Evolutionary conservation across 2,329 filamentous ascomycete species (phyloP), one percentile per base, ranked within the genome.

Genomic region (Verticillium dahliae): DNA sequence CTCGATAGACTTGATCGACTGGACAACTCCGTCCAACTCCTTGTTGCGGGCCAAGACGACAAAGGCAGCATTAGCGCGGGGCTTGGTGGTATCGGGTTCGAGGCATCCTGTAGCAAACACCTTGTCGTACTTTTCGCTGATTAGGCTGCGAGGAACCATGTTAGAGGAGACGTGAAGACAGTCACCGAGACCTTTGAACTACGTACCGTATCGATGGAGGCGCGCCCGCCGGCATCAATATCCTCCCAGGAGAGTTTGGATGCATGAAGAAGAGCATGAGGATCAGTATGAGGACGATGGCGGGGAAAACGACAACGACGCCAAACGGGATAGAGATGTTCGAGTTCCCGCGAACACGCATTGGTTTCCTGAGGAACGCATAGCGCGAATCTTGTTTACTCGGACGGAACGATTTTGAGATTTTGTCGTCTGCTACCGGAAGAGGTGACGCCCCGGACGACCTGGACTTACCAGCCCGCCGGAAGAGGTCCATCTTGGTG

Each of bases 1-100:
- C 80, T 99, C 95, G 68, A 99, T 93, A 54, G 94, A 98, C 80
- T 97, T 97, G 75, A 99, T 85, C 10, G 95, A 98, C 76, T 98
- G 92, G 66, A 99, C 86, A 45, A 99, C 95, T 63, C 95, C 95
- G 0, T 97, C 93, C 66, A 99, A 76, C 78, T 99, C 95, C 81
- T 97, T 96, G 74, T 99, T 98, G 69, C 95, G 84, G 60, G 95
- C 95, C 63, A 99, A 84, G 45, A 99, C 92, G 65, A 99, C 95
- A 71, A 99, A 97, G 33, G 92, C 94, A 63, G 91, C 95, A 72
- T 98, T 99, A 68, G 91, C 95, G 71, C 92, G 86, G 52, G 92
- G 91, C 64, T 87, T 83, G 67, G 85, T 87, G 38, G 88, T 90
- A 70, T 96, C 89, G 57, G 90, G 88, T 67, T 93, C 88, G 70